These are phyloP conservation scores for Paramecium octaurelia DNA, from an alignment of 73 alveolate species.

Conservation along the genomic window DNA sequence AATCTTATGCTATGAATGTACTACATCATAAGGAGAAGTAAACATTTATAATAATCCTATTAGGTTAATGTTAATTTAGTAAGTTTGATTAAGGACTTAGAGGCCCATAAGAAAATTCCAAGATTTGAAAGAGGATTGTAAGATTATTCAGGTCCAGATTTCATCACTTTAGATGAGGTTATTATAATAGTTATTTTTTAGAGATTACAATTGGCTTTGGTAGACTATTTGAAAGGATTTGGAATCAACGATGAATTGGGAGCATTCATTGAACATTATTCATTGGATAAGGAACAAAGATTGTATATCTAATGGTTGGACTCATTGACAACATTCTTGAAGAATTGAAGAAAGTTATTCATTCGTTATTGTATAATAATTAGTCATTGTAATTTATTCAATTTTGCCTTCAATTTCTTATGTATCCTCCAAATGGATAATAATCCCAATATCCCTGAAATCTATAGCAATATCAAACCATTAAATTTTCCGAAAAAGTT, in stretches of 20 bases:
- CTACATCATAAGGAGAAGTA: slow-evolving; percentile 56
- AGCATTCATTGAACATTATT: slow-evolving; percentile 80
- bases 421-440: not conserved
- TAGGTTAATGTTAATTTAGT: slow-evolving; percentile 60
- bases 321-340: slow-evolving; percentile 66
- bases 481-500: not conserved
- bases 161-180: slow-evolving; percentile 73
- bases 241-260: slow-evolving; percentile 87
- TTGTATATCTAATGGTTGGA: slow-evolving; percentile 85
- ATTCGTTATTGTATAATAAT: not conserved
- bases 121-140: slow-evolving; percentile 67
- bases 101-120: slow-evolving; percentile 34
- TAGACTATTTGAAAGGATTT: slow-evolving; percentile 75
- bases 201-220: slow-evolving; percentile 68
- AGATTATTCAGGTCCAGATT: slow-evolving; percentile 86
- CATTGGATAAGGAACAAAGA: slow-evolving; percentile 89
- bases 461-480: slow-evolving; percentile 28
- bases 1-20: slow-evolving; percentile 54
- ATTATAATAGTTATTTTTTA: not conserved
- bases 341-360: slow-evolving; percentile 10
- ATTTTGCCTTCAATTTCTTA: not conserved
- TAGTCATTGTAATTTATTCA: not conserved
- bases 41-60: not conserved
- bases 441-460: slow-evolving; percentile 2
- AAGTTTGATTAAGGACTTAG: slow-evolving; percentile 48